Evolutionary conservation across 2,329 filamentous ascomycete genomes (phyloP).

Genomic region (Elsinoe perseae): DNA sequence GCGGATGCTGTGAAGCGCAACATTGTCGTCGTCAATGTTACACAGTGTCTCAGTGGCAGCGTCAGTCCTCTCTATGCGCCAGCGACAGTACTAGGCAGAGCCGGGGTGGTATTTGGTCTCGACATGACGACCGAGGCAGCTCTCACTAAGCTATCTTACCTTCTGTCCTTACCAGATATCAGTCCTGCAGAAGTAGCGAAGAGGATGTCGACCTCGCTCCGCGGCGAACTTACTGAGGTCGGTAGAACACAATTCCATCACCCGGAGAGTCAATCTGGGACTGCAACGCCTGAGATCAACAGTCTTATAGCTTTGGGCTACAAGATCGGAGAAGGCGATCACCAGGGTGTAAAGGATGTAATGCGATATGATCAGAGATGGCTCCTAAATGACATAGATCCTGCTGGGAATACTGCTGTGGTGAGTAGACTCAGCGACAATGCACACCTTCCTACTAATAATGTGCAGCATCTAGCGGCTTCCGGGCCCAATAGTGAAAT

Average conservation of each 20-base stretch:
- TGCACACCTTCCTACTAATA: too few species aligned
- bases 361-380: slow-evolving; percentile 58
- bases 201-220: slow-evolving; percentile 65
- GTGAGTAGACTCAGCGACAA: slow-evolving; percentile 33
- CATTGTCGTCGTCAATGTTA: slow-evolving; percentile 82
- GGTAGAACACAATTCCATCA: slow-evolving; percentile 68
- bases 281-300: slow-evolving; percentile 49
- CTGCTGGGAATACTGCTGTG: slow-evolving; percentile 66
- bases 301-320: slow-evolving; percentile 72
- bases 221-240: slow-evolving; percentile 78
- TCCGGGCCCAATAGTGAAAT: slow-evolving; percentile 49
- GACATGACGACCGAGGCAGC: slow-evolving; percentile 87
- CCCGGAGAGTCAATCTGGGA: slow-evolving; percentile 46
- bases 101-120: slow-evolving; percentile 81
- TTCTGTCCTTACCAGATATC: slow-evolving; percentile 62
- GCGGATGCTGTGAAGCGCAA: slow-evolving; percentile 69
- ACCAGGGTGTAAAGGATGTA: slow-evolving; percentile 57
- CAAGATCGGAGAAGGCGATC: slow-evolving; percentile 65
- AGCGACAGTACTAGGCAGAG: slow-evolving; percentile 61
- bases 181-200: slow-evolving; percentile 57
- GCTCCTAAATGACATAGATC: slow-evolving; percentile 68
- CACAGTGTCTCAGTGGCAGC: slow-evolving; percentile 61
- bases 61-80: slow-evolving; percentile 37
- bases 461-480: slow-evolving; percentile 49
- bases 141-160: slow-evolving; percentile 81